Conservation (phyloP, 148 eudicot genomes). For the Arbutus unedo region DNA sequence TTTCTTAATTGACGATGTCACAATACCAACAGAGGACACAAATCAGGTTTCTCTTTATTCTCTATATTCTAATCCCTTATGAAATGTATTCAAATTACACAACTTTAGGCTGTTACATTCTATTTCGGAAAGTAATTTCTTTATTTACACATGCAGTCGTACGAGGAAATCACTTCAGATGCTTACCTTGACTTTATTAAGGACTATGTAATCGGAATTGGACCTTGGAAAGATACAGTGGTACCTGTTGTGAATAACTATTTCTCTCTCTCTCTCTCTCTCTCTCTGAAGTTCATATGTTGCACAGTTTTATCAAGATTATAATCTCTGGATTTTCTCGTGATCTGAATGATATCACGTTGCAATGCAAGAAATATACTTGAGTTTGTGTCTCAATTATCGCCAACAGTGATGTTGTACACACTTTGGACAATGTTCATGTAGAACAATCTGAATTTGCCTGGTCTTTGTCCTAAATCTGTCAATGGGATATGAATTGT, state of each 20-base stretch:
- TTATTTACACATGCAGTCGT: conserved; percentile 50
- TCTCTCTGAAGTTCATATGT: neutral
- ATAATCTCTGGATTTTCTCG: neutral
- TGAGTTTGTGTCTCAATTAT: neutral
- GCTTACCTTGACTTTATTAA: conserved; percentile 68
- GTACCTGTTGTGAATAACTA: conserved; percentile 63
- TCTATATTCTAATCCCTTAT: neutral
- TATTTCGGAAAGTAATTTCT: neutral
- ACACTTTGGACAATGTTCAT: neutral
- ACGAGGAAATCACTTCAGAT: conserved; percentile 86
- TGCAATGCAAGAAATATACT: neutral
- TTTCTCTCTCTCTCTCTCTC: neutral
- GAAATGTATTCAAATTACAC: neutral
- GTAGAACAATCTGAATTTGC: neutral
- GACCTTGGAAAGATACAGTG: conserved; percentile 95
- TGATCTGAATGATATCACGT: too few relatives aligned
- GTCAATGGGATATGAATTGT: neutral
- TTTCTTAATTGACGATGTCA: conserved; percentile 68
- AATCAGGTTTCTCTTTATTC: conserved; percentile 60
- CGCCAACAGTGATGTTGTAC: neutral
- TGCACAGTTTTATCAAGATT: neutral
- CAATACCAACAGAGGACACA: conserved; percentile 74
- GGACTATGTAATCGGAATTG: conserved; percentile 81
- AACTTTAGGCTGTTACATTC: too few relatives aligned
- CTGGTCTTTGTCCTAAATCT: neutral